Base-by-base conservation (phyloP, 1,284 basidiomycete species). In the Anthracocystis panici-leucophaei region DNA sequence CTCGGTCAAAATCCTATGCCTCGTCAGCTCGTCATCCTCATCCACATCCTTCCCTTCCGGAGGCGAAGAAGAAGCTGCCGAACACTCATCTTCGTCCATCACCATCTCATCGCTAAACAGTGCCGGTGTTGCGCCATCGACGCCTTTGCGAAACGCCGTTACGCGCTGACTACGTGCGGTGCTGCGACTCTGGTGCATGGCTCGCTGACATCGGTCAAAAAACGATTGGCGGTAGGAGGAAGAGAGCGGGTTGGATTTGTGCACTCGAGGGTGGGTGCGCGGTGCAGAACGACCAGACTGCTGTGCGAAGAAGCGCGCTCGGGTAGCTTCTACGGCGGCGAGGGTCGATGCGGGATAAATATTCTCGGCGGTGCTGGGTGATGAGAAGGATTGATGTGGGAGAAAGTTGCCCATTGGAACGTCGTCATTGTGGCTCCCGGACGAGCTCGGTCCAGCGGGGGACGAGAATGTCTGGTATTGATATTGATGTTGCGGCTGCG, bases 1-100 rank as follows among this genome's bases (percentile, higher is more conserved):
- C 45, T 77, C 75, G n/a, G 72, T 61, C 16, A 74, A 52, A 44
- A 77, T 71, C 14, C 49, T 38, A 27, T 66, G 21, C 5, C 75
- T 40, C 7, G 70, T 77, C 49, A 77, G 20, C 31, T 77, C 75
- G 23, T 77, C 63, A 44, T 77, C 75, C 33, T 73, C 66, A 16
- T 71, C 70, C 33, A 69, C 63, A 11, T 67, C 73, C 21, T 49
- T 46, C 31, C 57, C 59, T n/a, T 46, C 18, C 1, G 59, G 60
- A 6, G 33, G 21, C 18, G 53, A 18, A 29, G 11, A 49, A 52
- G 21, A 38, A 18, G 20, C 20, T 14, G 7, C 23, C 21, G 35
- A 31, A 16, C 2, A 0, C 0, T 44, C 41, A 10, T 56, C 51
- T 7, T 54, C 38, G 23, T 75, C 67, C 16, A 63, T 29, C 18